Base-by-base conservation (phyloP, 768 basidiomycete genomes). In the Scleroderma citrinum region DNA sequence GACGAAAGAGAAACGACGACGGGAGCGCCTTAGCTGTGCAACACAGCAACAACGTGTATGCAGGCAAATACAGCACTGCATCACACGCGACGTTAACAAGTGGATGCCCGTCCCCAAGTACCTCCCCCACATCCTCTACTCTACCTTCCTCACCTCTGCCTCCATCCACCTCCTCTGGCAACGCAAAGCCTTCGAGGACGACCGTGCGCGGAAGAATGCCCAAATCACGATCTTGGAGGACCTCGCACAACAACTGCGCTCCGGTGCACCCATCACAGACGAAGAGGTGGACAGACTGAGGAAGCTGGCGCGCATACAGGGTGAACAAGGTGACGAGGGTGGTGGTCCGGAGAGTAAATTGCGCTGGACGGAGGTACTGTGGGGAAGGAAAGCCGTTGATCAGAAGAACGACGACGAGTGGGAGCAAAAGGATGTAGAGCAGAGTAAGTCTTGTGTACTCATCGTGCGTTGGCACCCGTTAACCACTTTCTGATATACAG, bases 81-180 rank as follows among this genome's bases (percentile, higher is more conserved):
- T 8, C 26, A 8, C 26, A 29, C 26, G 24, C 16, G 10, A 10
- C 26, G 10, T 43, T 13, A 24, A 7, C 23, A 10, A 16, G 44
- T 19, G 39, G 13, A 68, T 68, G 67, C 47, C 49, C 3, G 49
- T 55, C 48, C 56, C 67, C 24, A 58, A 62, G 7, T 86, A 85
- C 67, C 59, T 83, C 49, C 82, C 81, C 24, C 83, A 87, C 56
- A 68, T 83, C 46, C 46, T 86, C 53, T 87, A 79, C 63, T 78
- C 83, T 29, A 67, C 82, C 40, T 83, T 82, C 8, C 70, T 85
- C 56, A 80, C 77, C 41, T 85, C 85, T 20, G 62, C 86, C 51
- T 79, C 83, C 24, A 80, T 85, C 49, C 84, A 88, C 64, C 69
- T 85, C 23, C 72, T 86, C 34, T 72, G 67, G 59, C 74, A 78